Conservation (phyloP, 176 grass and related monocot species). For the Pharus latifolius region DNA sequence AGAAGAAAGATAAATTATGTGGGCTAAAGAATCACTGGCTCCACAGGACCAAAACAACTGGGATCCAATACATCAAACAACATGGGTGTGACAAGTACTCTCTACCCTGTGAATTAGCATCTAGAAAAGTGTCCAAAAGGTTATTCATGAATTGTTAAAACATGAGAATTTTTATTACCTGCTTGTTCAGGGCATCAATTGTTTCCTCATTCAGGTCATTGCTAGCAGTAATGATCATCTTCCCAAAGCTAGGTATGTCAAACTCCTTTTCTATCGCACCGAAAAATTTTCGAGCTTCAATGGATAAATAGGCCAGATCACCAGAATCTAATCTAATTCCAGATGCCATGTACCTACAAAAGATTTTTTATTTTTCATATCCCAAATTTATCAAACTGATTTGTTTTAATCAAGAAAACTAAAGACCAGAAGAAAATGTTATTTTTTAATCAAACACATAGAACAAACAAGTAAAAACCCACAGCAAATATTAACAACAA, state of each 20-base stretch:
- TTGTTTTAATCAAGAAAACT: not conserved
- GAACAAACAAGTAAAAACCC: not conserved
- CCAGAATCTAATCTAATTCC: conserved; percentile 99
- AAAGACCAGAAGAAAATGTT: not conserved
- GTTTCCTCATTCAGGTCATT: conserved; percentile 99
- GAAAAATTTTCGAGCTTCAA: conserved; percentile 80
- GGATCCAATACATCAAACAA: not conserved
- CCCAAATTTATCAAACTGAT: not conserved
- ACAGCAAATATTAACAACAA: not conserved
- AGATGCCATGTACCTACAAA: conserved; percentile 77
- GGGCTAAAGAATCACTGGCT: not conserved
- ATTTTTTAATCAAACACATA: not conserved
- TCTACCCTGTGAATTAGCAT: not conserved
- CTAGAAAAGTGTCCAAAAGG: not conserved
- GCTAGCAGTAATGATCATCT: conserved; percentile 84
- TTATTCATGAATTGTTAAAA: not conserved
- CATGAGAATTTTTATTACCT: conserved; percentile 37
- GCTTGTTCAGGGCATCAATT: conserved; percentile 95
- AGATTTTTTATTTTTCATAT: not conserved
- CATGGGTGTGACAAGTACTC: not conserved
- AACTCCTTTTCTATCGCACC: conserved; percentile 64
- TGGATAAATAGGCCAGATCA: conserved; percentile 91
- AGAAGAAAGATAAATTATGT: not conserved
- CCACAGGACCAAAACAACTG: not conserved
- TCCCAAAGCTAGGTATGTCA: conserved; percentile 51